phyloP scores from a whole-genome alignment of 768 basidiomycete species.

The Xerocomus spinulosus region DNA sequence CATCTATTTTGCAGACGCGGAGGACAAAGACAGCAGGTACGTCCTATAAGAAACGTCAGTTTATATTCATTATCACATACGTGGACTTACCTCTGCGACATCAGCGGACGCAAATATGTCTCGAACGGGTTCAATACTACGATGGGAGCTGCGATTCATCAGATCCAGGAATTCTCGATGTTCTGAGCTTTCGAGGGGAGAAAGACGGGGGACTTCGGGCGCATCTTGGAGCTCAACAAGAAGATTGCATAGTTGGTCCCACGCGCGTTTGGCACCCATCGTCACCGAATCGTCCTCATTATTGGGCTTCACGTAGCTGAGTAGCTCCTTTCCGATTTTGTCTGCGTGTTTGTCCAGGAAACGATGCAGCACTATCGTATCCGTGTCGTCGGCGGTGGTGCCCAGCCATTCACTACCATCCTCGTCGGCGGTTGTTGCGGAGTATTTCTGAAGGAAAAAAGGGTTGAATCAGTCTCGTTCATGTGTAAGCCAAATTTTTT shows the following conservation, averaged over 20 bases:
- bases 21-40: constrained; percentile 55
- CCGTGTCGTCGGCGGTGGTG: constrained; percentile 78
- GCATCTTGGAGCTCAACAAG: constrained; percentile 75
- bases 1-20: constrained; percentile 65
- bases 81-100: constrained; percentile 39
- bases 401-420: constrained; percentile 69
- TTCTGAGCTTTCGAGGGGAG: constrained; percentile 40
- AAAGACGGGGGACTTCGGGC: constrained; percentile 61
- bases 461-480: neutral
- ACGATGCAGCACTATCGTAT: constrained; percentile 76
- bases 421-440: constrained; percentile 45
- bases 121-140: constrained; percentile 56
- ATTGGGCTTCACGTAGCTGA: constrained; percentile 62
- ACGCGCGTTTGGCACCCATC: constrained; percentile 69
- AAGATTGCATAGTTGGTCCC: constrained; percentile 75
- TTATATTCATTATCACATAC: neutral
- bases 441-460: constrained; percentile 37
- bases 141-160: constrained; percentile 58
- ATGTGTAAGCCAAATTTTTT: constrained; percentile 14
- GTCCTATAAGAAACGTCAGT: constrained; percentile 28
- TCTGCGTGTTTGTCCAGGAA: constrained; percentile 83
- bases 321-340: constrained; percentile 81
- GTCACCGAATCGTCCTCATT: constrained; percentile 51
- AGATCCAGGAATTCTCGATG: constrained; percentile 67
- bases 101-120: constrained; percentile 61